A percentile compares a stretch with the other conserved stretches of the same genome.
Evolutionary conservation across 2,329 filamentous ascomycete species (phyloP).

Genomic region (Nigrospora osmanthi): DNA sequence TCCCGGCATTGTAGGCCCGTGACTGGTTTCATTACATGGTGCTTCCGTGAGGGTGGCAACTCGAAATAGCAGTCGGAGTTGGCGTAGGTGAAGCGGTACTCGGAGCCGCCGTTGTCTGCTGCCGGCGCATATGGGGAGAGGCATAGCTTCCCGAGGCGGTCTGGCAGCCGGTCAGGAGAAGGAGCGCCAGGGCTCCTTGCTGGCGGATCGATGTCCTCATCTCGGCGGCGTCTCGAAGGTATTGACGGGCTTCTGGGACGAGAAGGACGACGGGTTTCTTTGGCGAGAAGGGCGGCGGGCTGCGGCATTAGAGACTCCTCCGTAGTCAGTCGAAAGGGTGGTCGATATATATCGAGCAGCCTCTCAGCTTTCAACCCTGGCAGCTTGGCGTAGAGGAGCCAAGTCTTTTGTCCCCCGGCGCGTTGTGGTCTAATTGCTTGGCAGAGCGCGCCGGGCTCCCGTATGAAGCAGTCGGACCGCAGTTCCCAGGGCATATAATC

Average conservation of each 20-base stretch:
- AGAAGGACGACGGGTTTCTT: no score
- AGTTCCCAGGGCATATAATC: background rate
- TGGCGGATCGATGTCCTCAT: background rate
- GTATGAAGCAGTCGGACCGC: background rate
- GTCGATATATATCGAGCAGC: background rate
- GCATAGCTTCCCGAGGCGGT: background rate
- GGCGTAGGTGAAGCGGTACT: slow-evolving; percentile 16
- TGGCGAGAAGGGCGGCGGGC: no score
- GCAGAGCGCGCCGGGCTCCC: background rate
- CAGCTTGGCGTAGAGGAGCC: slow-evolving; percentile 1
- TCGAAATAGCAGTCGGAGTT: slow-evolving; percentile 36
- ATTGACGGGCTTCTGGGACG: no score
- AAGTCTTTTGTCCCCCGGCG: no score
- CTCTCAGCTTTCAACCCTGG: background rate
- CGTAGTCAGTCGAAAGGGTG: background rate
- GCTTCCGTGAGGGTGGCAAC: slow-evolving; percentile 40
- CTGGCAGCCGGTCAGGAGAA: background rate
- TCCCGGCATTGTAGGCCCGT: background rate
- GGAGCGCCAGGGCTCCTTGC: background rate
- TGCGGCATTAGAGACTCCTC: background rate
- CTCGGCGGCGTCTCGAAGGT: background rate
- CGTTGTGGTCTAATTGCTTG: background rate
- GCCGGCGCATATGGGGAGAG: background rate
- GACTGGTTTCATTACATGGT: slow-evolving; percentile 25
- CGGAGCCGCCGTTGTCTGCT: slow-evolving; percentile 8